phyloP scores from a whole-genome alignment of 1,284 basidiomycete species.

The Agaricales sp. region DNA sequence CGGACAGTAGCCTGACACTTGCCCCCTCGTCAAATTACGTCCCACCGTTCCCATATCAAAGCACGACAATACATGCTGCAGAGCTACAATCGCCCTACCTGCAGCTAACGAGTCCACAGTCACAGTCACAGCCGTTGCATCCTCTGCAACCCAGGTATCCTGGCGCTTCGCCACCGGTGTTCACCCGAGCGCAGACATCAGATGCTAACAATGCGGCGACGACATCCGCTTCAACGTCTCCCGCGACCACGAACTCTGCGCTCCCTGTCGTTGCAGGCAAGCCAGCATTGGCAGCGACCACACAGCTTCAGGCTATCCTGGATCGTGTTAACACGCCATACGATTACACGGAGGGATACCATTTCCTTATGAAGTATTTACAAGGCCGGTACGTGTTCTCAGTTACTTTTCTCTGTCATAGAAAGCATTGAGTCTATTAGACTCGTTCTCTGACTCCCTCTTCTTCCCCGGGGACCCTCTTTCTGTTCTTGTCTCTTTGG shows the following conservation, averaged over 20 bases:
- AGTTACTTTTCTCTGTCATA: constrained; percentile 18
- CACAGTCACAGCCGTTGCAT: constrained; percentile 22
- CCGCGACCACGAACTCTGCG: constrained; percentile 14
- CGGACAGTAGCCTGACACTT: not conserved
- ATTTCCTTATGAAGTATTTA: constrained; percentile 88
- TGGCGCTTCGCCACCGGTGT: constrained; percentile 23
- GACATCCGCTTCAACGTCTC: constrained; percentile 20
- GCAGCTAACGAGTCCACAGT: constrained; percentile 17
- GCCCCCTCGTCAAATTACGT: constrained; percentile 1
- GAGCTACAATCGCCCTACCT: constrained; percentile 17
- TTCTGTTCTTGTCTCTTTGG: constrained; percentile 9
- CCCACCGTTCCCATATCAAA: constrained; percentile 21
- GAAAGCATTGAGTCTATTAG: constrained; percentile 26
- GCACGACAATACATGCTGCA: constrained; percentile 27
- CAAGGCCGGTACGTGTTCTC: constrained; percentile 61
- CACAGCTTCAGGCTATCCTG: constrained; percentile 57
- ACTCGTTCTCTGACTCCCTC: constrained; percentile 32
- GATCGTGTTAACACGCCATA: constrained; percentile 71
- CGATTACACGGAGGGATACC: constrained; percentile 91
- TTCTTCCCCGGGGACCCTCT: constrained; percentile 12
- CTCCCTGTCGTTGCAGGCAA: constrained; percentile 17
- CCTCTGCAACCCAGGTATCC: constrained; percentile 40
- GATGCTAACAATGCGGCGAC: not conserved
- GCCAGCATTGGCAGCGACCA: constrained; percentile 15
- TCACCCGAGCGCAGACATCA: not conserved